phyloP scores from a whole-genome alignment of 495 filamentous ascomycete genomes.

The Aspergillus avenaceus region DNA sequence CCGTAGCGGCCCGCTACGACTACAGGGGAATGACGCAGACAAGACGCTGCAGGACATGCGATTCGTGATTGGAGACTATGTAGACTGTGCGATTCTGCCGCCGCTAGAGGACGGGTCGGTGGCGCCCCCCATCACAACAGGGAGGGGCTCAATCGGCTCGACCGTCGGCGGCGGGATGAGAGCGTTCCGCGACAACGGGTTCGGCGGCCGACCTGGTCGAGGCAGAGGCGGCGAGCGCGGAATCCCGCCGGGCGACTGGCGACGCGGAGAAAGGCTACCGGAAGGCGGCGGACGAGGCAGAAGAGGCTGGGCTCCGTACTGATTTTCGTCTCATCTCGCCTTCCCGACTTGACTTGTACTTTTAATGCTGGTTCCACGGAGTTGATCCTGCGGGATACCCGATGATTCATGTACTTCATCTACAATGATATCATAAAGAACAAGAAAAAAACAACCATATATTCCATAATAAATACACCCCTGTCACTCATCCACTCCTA shows the following conservation, averaged over 20 bases:
- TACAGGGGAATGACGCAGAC: constrained; percentile 54
- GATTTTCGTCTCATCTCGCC: not conserved
- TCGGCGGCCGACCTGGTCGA: constrained; percentile 26
- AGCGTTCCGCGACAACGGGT: constrained; percentile 47
- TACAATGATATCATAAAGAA: not conserved
- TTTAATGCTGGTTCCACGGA: constrained; percentile 9
- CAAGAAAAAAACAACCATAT: constrained; percentile 29
- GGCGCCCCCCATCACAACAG: constrained; percentile 47
- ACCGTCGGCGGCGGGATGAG: constrained; percentile 38
- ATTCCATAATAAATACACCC: constrained; percentile 37
- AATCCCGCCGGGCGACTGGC: constrained; percentile 39
- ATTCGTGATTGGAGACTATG: constrained; percentile 86
- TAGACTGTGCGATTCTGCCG: constrained; percentile 74
- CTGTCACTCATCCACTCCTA: not conserved
- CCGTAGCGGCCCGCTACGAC: constrained; percentile 19
- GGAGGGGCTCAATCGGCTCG: constrained; percentile 18
- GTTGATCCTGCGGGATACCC: constrained; percentile 16
- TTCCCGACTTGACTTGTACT: no score
- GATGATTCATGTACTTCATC: constrained; percentile 1
- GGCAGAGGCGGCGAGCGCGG: constrained; percentile 27
- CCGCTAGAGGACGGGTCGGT: constrained; percentile 73
- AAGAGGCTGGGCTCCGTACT: constrained; percentile 44
- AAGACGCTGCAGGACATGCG: constrained; percentile 70
- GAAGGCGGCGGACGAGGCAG: constrained; percentile 32
- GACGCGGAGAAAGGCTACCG: constrained; percentile 40